Conservation (phyloP, 1,139 yeast species). For the Wickerhamiella pararugosa region DNA sequence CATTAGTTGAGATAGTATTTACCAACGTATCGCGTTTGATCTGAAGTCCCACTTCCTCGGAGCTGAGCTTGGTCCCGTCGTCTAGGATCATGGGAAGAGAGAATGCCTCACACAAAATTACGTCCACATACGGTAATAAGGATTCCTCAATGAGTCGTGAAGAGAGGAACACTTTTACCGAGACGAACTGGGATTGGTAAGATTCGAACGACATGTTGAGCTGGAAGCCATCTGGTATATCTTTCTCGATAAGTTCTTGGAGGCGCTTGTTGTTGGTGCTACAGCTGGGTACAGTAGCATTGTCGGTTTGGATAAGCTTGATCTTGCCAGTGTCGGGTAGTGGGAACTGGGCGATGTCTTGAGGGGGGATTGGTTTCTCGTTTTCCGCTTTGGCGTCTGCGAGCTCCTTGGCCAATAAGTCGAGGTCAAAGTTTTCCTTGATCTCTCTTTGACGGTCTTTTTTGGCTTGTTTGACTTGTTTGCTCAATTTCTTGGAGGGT, state of each 20-base stretch:
- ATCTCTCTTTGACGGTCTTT: constrained; percentile 37
- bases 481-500: constrained; percentile 58
- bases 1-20: constrained; percentile 30
- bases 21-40: constrained; percentile 58
- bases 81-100: constrained; percentile 56
- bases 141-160: constrained; percentile 36
- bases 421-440: constrained; percentile 40
- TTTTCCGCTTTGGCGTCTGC: constrained; percentile 52
- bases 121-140: constrained; percentile 46
- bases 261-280: constrained; percentile 19
- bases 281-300: constrained; percentile 16
- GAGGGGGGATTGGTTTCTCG: constrained; percentile 60
- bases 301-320: constrained; percentile 51
- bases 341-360: constrained; percentile 31
- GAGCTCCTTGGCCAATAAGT: constrained; percentile 34
- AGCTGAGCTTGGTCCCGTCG: constrained; percentile 44
- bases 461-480: constrained; percentile 36
- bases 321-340: constrained; percentile 68
- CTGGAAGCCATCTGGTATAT: constrained; percentile 29
- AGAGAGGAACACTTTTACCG: constrained; percentile 52
- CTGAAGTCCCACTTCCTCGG: constrained; percentile 58
- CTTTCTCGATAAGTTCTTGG: constrained; percentile 21
- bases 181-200: constrained; percentile 64
- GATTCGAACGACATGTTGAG: constrained; percentile 67
- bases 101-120: constrained; percentile 49